Percentiles rank a stretch among this genome's conserved stretches.
Evolutionary conservation across 2,329 filamentous ascomycete species (phyloP).

Genomic region (Exutisphaerella laricina): DNA sequence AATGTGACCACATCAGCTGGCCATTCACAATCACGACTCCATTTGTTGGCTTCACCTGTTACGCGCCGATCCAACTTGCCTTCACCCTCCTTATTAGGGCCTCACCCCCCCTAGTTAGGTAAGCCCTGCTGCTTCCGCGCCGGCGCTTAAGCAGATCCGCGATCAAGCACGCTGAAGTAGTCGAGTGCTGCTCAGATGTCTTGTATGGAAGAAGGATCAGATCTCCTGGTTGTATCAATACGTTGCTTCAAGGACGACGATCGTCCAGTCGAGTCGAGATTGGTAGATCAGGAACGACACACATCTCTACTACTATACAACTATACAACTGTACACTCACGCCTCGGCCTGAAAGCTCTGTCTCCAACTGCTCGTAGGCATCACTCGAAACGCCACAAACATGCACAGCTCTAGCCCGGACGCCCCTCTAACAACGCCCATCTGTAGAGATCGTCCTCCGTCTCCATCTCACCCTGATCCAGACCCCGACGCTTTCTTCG

Average conservation of each 20-base stretch:
- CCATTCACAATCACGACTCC: neutral
- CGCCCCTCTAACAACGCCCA: slow-evolving; percentile 2
- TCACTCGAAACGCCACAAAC: slow-evolving; percentile 4
- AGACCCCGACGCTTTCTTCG: slow-evolving; percentile 35
- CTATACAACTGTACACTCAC: slow-evolving; percentile 5
- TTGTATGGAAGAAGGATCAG: too few relatives aligned
- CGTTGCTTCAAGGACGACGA: too few relatives aligned
- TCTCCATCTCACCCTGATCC: slow-evolving; percentile 22
- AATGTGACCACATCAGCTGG: neutral
- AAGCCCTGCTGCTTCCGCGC: too few relatives aligned
- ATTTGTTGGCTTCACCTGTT: neutral
- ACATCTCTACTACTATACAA: neutral
- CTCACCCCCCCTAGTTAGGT: too few relatives aligned
- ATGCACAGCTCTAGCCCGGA: slow-evolving; percentile 6
- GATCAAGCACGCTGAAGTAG: neutral
- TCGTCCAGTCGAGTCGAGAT: slow-evolving; percentile 14
- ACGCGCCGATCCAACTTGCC: slow-evolving; percentile 1
- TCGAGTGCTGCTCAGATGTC: too few relatives aligned
- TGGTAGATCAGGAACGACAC: slow-evolving; percentile 6
- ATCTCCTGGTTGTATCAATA: too few relatives aligned
- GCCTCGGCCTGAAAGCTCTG: neutral
- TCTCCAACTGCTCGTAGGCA: slow-evolving; percentile 4
- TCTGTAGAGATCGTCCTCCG: slow-evolving; percentile 8
- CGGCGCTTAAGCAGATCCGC: slow-evolving; percentile 4
- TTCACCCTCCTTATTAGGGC: too few relatives aligned